These are phyloP conservation scores for Solanum infundibuliforme DNA, from an alignment of 257 asterid genomes.

Conservation along the genomic window DNA sequence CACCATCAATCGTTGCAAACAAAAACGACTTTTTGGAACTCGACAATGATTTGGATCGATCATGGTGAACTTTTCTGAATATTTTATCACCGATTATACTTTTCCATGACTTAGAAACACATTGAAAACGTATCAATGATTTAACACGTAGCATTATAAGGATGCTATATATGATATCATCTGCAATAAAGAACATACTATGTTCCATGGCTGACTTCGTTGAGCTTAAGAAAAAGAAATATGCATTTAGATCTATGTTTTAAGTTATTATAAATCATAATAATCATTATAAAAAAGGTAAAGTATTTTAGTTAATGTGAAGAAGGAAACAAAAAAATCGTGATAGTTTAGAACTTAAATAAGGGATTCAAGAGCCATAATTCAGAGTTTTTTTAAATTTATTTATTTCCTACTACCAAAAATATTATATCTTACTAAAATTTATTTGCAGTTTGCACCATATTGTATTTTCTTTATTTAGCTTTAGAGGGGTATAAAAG, in stretches of 20 bases:
- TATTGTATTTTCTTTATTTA: background rate
- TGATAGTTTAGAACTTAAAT: background rate
- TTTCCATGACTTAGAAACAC: background rate
- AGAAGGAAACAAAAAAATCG: background rate
- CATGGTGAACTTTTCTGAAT: background rate
- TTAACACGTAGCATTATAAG: background rate
- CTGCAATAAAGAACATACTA: background rate
- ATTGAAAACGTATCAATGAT: background rate
- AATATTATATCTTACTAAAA: background rate
- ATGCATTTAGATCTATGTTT: background rate
- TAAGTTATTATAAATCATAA: no score
- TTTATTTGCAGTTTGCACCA: background rate
- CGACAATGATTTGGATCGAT: background rate
- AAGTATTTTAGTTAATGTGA: background rate
- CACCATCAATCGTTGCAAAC: background rate
- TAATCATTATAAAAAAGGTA: background rate
- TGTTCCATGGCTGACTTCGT: background rate
- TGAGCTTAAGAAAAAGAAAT: background rate
- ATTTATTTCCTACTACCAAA: background rate
- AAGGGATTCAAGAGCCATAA: background rate
- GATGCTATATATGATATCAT: background rate
- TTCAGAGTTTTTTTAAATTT: background rate
- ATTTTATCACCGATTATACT: background rate
- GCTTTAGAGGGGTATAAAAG: background rate
- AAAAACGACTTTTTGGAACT: background rate